Percentiles rank a stretch among this genome's conserved stretches.
Conservation (phyloP, 805 yeast species). For the Zygoascus flipseniorum region DNA sequence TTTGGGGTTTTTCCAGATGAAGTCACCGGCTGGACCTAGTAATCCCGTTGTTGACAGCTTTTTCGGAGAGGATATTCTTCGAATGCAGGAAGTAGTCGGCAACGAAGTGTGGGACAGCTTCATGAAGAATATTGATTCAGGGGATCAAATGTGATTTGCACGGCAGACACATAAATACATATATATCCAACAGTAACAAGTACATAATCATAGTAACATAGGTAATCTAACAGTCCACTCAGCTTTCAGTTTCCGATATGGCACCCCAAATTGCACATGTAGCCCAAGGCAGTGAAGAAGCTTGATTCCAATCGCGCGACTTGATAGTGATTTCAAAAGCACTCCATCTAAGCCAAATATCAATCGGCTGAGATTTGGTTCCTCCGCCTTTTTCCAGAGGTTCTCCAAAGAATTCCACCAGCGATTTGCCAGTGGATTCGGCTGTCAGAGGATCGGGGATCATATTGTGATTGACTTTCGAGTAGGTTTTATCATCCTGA, state of each 20-base stretch:
- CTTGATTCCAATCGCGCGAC: conserved; percentile 32
- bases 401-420: conserved; percentile 32
- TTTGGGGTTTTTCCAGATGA: neutral
- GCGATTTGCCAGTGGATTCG: conserved; percentile 22
- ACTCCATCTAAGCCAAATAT: conserved; percentile 36
- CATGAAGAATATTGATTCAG: conserved; percentile 9
- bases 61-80: conserved; percentile 8
- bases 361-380: conserved; percentile 19
- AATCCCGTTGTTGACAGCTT: conserved; percentile 4
- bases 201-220: neutral
- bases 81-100: conserved; percentile 15
- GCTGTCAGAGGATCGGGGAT: conserved; percentile 19
- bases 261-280: conserved; percentile 13
- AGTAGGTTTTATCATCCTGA: conserved; percentile 18
- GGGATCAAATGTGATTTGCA: too few species aligned
- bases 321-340: conserved; percentile 30
- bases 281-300: conserved; percentile 23
- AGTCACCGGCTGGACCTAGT: neutral
- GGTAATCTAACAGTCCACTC: too few species aligned
- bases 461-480: conserved; percentile 1
- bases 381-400: conserved; percentile 39
- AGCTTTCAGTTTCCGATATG: too few species aligned
- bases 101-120: conserved; percentile 19
- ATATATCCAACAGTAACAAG: neutral
- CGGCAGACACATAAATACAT: neutral